Conservation (phyloP, 352 stramenopile genomes). For the Phytophthora crassamura region DNA sequence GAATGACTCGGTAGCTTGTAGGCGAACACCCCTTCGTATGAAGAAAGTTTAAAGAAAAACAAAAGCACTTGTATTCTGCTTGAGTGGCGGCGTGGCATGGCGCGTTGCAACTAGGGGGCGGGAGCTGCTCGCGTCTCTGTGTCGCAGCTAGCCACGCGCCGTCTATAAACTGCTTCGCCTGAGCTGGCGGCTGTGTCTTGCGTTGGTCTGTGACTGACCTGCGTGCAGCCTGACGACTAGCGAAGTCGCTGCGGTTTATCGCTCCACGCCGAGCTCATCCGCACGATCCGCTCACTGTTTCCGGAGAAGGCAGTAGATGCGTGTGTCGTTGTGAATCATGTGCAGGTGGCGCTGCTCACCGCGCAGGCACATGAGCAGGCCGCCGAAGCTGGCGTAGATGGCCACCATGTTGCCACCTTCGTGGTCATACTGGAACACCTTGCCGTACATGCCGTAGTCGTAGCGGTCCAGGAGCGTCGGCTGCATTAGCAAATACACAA, state of each 20-base stretch:
- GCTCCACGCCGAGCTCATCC: not conserved
- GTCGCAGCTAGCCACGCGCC: slow-evolving; percentile 4
- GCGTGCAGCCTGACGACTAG: slow-evolving; percentile 4
- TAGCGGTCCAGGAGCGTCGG: slow-evolving; percentile 97
- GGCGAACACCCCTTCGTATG: slow-evolving; percentile 14
- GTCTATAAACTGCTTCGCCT: slow-evolving; percentile 26
- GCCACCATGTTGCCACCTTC: slow-evolving; percentile 93
- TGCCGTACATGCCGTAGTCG: slow-evolving; percentile 99
- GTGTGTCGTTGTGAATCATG: slow-evolving; percentile 97
- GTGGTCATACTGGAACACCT: slow-evolving; percentile 98
- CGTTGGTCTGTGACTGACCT: not conserved
- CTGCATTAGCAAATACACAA: slow-evolving; percentile 22
- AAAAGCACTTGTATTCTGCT: slow-evolving; percentile 28
- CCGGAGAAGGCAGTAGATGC: slow-evolving; percentile 94
- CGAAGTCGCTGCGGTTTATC: not conserved
- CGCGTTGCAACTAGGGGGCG: not conserved
- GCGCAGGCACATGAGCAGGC: slow-evolving; percentile 97
- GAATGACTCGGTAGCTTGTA: not conserved
- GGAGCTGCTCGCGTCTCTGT: not conserved
- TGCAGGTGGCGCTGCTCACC: slow-evolving; percentile 97
- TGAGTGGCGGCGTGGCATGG: slow-evolving; percentile 8
- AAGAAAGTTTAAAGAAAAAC: slow-evolving; percentile 24
- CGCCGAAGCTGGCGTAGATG: slow-evolving; percentile 97
- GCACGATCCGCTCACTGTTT: slow-evolving; percentile 68
- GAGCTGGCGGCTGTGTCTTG: slow-evolving; percentile 1